These are phyloP conservation scores for Martiniozyma asiatica DNA, from an alignment of 1,139 yeast genomes.

Conservation along the genomic window DNA sequence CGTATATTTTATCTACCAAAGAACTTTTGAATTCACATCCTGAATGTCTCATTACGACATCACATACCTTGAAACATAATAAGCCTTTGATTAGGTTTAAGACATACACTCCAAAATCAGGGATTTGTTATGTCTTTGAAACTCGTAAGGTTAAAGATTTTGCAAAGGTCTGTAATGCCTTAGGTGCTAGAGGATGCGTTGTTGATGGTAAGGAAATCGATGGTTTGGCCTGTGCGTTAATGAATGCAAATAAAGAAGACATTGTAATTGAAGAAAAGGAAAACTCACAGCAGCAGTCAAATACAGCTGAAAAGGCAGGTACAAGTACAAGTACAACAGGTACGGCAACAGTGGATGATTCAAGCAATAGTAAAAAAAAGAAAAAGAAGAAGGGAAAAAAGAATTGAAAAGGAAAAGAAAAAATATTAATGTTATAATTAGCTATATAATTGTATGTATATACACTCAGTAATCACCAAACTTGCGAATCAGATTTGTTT, in stretches of 20 bases:
- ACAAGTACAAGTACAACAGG: too few species aligned
- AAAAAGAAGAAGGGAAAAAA: slow-evolving; percentile 20
- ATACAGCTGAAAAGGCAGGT: not conserved
- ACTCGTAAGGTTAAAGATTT: slow-evolving; percentile 67
- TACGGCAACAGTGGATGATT: not conserved
- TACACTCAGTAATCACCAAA: too few species aligned
- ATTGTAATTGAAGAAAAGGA: slow-evolving; percentile 5
- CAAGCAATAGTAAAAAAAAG: slow-evolving; percentile 4
- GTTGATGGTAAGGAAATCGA: slow-evolving; percentile 10
- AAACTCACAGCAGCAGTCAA: not conserved
- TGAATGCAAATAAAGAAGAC: slow-evolving; percentile 10
- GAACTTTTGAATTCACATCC: slow-evolving; percentile 38
- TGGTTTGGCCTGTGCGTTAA: slow-evolving; percentile 11
- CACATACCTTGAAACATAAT: slow-evolving; percentile 19
- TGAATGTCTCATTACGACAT: slow-evolving; percentile 36
- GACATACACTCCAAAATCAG: slow-evolving; percentile 59
- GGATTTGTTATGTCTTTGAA: slow-evolving; percentile 50
- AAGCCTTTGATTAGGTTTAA: slow-evolving; percentile 42
- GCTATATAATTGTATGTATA: too few species aligned
- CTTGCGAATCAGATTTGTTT: too few species aligned
- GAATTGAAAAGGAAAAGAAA: slow-evolving; percentile 5
- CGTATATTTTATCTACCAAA: slow-evolving; percentile 36
- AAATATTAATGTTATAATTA: too few species aligned
- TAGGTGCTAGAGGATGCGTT: slow-evolving; percentile 66
- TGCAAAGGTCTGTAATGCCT: slow-evolving; percentile 63